Evolutionary conservation across 345 rosid genomes (phyloP).

Genomic region (Chamaenerion angustifolium): DNA sequence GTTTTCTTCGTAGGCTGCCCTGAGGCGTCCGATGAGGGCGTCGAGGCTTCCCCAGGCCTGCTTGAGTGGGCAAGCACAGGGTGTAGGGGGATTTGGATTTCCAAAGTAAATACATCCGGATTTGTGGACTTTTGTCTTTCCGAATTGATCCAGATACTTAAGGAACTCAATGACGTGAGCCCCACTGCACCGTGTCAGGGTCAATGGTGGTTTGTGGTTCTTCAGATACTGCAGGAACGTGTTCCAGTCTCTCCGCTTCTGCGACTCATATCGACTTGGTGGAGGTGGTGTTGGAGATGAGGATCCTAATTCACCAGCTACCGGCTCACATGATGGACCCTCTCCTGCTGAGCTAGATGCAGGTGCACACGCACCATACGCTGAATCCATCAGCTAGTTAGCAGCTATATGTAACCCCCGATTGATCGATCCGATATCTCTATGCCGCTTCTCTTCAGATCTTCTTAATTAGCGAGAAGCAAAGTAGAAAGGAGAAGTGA

Average conservation of each 20-base stretch:
- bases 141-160: slow-evolving; percentile 9
- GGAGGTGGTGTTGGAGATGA: slow-evolving; percentile 1
- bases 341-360: no score
- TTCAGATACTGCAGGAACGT: slow-evolving; percentile 10
- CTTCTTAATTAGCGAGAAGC: no score
- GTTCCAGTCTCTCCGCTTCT: slow-evolving; percentile 11
- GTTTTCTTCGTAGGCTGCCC: slow-evolving; percentile 84
- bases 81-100: slow-evolving; percentile 85
- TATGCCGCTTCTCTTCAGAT: no score
- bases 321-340: no score
- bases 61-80: slow-evolving; percentile 68
- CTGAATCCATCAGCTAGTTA: no score
- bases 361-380: no score
- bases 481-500: no score
- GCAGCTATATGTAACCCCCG: no score
- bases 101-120: slow-evolving; percentile 68
- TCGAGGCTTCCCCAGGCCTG: slow-evolving; percentile 95
- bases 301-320: not conserved
- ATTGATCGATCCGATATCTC: no score
- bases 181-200: slow-evolving; percentile 10
- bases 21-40: slow-evolving; percentile 73
- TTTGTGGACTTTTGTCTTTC: slow-evolving; percentile 22
- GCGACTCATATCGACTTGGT: slow-evolving; percentile 7
- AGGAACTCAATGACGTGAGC: slow-evolving; percentile 10
- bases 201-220: slow-evolving; percentile 10